phyloP scores from a whole-genome alignment of 1,284 basidiomycete genomes.

The Macrocystidia cucumis region DNA sequence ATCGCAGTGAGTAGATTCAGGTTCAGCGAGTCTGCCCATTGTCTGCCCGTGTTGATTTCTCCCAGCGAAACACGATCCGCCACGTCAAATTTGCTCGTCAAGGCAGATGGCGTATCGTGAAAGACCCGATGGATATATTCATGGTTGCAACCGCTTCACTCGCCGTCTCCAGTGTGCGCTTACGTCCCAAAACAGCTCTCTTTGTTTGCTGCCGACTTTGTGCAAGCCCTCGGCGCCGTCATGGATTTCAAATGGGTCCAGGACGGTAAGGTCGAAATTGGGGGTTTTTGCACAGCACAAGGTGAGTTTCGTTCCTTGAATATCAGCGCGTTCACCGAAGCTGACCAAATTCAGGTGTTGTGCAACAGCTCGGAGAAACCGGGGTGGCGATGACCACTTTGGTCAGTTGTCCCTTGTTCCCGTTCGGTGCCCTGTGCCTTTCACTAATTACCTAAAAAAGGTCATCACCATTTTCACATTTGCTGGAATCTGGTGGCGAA shows the following conservation, averaged over 20 bases:
- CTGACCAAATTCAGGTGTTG: constrained; percentile 17
- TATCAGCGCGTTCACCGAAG: neutral
- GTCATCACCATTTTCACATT: constrained; percentile 29
- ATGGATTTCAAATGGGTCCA: constrained; percentile 27
- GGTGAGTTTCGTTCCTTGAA: constrained; percentile 11
- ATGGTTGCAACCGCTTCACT: constrained; percentile 16
- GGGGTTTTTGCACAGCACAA: constrained; percentile 25
- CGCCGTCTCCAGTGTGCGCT: neutral
- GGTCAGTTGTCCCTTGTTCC: constrained; percentile 16
- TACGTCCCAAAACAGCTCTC: constrained; percentile 19
- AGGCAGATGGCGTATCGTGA: constrained; percentile 18
- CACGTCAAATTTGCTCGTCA: constrained; percentile 16
- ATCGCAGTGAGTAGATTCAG: constrained; percentile 16
- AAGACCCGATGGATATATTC: constrained; percentile 27
- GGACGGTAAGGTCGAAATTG: constrained; percentile 22
- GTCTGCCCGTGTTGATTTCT: neutral
- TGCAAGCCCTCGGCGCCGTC: constrained; percentile 26
- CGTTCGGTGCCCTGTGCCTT: constrained; percentile 2
- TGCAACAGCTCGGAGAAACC: constrained; percentile 32
- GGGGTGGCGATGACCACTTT: constrained; percentile 31
- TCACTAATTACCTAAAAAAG: constrained; percentile 11
- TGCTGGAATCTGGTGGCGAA: constrained; percentile 26
- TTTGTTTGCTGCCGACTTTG: constrained; percentile 24
- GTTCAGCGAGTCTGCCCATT: neutral
- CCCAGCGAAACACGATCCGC: constrained; percentile 19